Evolutionary conservation across 768 basidiomycete species (phyloP), one percentile per base, ranked within the genome.

Genomic region (Mycena kentingensis): DNA sequence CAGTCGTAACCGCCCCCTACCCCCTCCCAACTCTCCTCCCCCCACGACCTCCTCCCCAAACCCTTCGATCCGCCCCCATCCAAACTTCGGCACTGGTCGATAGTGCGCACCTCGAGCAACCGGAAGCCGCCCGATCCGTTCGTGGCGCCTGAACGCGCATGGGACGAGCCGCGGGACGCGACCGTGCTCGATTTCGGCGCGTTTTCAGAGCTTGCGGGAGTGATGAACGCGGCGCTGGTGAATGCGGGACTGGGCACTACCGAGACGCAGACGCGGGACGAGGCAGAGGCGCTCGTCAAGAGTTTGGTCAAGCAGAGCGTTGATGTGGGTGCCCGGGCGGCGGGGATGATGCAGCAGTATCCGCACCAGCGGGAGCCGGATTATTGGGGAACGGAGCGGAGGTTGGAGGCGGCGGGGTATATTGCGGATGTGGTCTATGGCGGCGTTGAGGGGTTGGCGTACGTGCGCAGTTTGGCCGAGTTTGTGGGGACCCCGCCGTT

Each of bases 381-480:
- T 5, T 83, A 83, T 55, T 88, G 82, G 79, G 76, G 70, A 21
- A 64, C 71, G 12, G 71, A 71, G 43, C 70, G 74, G 5, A 81
- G 79, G 12, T 65, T 66, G n/a, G 75, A 78, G 21, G 87, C 79
- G 2, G 85, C 88, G 67, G 77, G 75, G n/a, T 88, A 85, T 60
- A 39, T 91, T 16, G 70, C 78, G 18, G 86, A 90, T 63, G 63
- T 89, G n/a, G 88, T 91, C 0, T 91, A 90, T 63, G 89, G 90
- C 0, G 88, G 90, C 39, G 75, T 82, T 0, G 87, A 89, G 50
- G 89, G 90, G 2, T 68, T 83, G 24, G 89, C 89, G 5, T 91
- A 91, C 65, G 78, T 85, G 46, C 75, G 85, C 54, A 91, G 90
- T 64, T 61, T 92, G 49, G 88, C 88, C 22, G 85, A 88, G 67